These are phyloP conservation scores for Begonia loranthoides DNA, from an alignment of 306 rosid species.

Conservation along the genomic window DNA sequence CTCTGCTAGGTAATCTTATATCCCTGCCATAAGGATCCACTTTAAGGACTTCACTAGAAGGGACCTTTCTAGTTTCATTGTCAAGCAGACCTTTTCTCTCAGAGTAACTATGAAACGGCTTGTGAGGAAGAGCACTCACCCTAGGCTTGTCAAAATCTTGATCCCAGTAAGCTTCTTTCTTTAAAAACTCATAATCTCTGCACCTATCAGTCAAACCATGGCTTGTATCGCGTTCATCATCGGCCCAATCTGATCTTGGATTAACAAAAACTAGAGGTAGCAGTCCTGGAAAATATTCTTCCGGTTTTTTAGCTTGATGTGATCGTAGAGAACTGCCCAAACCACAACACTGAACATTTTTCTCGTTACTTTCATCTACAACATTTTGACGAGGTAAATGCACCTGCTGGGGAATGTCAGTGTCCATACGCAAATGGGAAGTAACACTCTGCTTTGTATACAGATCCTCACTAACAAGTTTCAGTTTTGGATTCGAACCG, in stretches of 20 bases:
- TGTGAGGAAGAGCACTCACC: conserved; percentile 47
- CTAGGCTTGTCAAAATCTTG: conserved; percentile 77
- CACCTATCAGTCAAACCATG: conserved; percentile 43
- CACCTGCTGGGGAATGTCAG: conserved; percentile 26
- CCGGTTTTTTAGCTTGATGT: conserved; percentile 34
- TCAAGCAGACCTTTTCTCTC: conserved; percentile 58
- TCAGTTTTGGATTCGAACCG: conserved; percentile 35
- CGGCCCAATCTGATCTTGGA: conserved; percentile 93
- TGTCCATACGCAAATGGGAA: conserved; percentile 18
- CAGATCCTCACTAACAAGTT: conserved; percentile 21
- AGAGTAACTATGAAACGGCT: conserved; percentile 27
- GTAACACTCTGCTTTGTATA: conserved; percentile 29
- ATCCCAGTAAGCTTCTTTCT: conserved; percentile 61
- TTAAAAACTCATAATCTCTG: conserved; percentile 53
- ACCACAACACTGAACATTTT: conserved; percentile 18
- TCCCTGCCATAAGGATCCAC: conserved; percentile 35
- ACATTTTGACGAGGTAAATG: conserved; percentile 16
- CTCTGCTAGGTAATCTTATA: conserved; percentile 40
- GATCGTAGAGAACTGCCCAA: conserved; percentile 21
- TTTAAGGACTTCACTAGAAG: conserved; percentile 56
- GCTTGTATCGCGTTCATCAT: conserved; percentile 94
- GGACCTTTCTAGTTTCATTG: conserved; percentile 62
- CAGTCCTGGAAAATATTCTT: conserved; percentile 63
- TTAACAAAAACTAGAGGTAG: conserved; percentile 60
- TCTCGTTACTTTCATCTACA: conserved; percentile 19